Percentiles rank a stretch among this genome's conserved stretches.
These are phyloP conservation scores for Solanum commersonii DNA, from an alignment of 257 asterid genomes.

Conservation along the genomic window DNA sequence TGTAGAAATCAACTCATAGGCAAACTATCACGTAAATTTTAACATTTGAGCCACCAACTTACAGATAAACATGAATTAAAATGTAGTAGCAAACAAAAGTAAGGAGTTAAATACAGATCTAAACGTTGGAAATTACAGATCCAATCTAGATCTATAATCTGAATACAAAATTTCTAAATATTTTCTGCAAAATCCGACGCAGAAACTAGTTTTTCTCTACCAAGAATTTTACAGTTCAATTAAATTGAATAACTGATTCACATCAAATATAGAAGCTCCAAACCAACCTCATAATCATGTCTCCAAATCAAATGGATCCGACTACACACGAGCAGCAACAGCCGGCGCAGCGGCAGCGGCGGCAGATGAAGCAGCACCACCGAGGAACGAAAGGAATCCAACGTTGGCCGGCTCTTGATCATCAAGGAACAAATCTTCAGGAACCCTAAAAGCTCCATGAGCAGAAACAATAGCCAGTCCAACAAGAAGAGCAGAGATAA, in stretches of 20 bases:
- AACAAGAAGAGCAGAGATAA: conserved; percentile 63
- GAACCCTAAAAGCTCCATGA: conserved; percentile 76
- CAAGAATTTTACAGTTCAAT: background rate
- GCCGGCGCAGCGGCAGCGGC: conserved; percentile 65
- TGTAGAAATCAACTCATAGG: background rate
- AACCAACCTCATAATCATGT: conserved; percentile 10
- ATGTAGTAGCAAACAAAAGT: background rate
- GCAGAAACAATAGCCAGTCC: conserved; percentile 58
- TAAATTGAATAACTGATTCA: background rate
- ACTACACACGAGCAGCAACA: conserved; percentile 50
- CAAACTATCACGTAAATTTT: background rate
- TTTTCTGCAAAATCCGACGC: conserved; percentile 10
- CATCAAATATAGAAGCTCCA: conserved; percentile 4
- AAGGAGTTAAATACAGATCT: background rate
- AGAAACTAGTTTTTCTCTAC: background rate
- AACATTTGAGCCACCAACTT: background rate
- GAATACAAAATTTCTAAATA: conserved; percentile 2
- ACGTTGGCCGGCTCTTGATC: conserved; percentile 61
- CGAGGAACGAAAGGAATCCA: conserved; percentile 68
- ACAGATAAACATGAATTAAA: background rate
- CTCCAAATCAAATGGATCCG: conserved; percentile 6
- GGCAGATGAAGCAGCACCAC: conserved; percentile 69
- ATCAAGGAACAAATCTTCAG: conserved; percentile 80
- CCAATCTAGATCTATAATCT: conserved; percentile 10
- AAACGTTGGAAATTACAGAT: conserved; percentile 12